Evolutionary conservation across 2,329 filamentous ascomycete genomes (phyloP).

Genomic region (Penicillium aurantiogriseum): DNA sequence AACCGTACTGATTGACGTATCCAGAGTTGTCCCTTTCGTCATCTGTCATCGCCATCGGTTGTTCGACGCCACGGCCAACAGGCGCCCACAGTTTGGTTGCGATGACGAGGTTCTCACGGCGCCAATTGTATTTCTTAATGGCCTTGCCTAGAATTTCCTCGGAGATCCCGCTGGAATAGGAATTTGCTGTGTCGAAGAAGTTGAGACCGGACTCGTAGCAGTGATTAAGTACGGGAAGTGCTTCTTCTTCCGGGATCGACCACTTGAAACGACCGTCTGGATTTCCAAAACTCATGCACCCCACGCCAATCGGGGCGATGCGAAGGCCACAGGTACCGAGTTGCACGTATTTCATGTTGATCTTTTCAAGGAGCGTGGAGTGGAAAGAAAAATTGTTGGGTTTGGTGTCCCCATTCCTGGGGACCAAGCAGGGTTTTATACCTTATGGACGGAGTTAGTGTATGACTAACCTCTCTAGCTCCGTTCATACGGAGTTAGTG

Average conservation of each 20-base stretch:
- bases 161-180: slow-evolving; percentile 57
- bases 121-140: slow-evolving; percentile 59
- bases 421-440: not conserved
- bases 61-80: slow-evolving; percentile 29
- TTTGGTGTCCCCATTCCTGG: not conserved
- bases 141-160: slow-evolving; percentile 57
- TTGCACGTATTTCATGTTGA: slow-evolving; percentile 27
- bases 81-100: slow-evolving; percentile 56
- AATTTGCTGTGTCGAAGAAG: slow-evolving; percentile 40
- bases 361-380: not conserved
- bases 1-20: slow-evolving; percentile 41
- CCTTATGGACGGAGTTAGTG: no score
- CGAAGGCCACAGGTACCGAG: slow-evolving; percentile 27
- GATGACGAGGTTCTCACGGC: slow-evolving; percentile 57
- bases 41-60: slow-evolving; percentile 37
- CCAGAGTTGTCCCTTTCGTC: slow-evolving; percentile 38
- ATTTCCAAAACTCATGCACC: slow-evolving; percentile 29
- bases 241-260: slow-evolving; percentile 27
- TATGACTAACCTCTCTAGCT: no score
- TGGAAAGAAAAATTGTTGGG: not conserved
- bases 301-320: slow-evolving; percentile 26
- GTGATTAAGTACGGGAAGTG: slow-evolving; percentile 29
- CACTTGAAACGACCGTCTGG: slow-evolving; percentile 22
- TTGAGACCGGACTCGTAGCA: slow-evolving; percentile 31
- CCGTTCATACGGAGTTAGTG: no score